Evolutionary conservation across 345 rosid species (phyloP), one percentile per base, ranked within the genome.

Genomic region (Tarenaya hassleriana): DNA sequence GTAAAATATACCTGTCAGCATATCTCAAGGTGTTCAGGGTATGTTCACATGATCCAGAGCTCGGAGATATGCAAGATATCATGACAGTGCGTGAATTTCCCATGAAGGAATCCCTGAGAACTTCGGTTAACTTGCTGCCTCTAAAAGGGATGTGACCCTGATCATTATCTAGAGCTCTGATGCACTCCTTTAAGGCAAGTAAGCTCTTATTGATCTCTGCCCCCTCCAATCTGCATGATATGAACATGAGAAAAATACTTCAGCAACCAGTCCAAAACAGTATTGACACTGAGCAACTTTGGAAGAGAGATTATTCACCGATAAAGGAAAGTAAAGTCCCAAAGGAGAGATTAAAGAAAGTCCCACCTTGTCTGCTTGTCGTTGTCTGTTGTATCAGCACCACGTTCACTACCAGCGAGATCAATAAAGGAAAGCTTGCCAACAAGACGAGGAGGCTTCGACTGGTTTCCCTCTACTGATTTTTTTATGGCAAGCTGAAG

Each of bases 371-470:
- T 91, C 74, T 84, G 96, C 63, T 87, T 91, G 69, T 91, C 98
- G 58, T 91, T 91, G 71, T 91, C 98, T 18, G 98, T 91, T 50
- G 98, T 87, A 71, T 91, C 98, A 15, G 98, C 98, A 63, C 98
- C 98, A 42, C 98, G 95, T 66, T 87, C 98, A 75, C 98, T 87
- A 76, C 96, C 98, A 50, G 98, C 98, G 54, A 91, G 95, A 77
- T 91, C 98, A 47, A 91, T 91, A 66, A 91, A 91, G 49, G 98
- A 91, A 38, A 87, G 96, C 67, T 91, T 87, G 45, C 98, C 98
- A 63, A 91, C 82, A 12, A 81, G 71, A 63, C 90, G 92, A 13
- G 94, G 86, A 53, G 94, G 94, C 79, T 91, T 91, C 41, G 95
- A 69, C 54, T 83, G 92, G 61, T 55, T 87, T 34, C 90, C 90